phyloP scores from a whole-genome alignment of 352 stramenopile genomes.

The Globisporangium recalcitrans region DNA sequence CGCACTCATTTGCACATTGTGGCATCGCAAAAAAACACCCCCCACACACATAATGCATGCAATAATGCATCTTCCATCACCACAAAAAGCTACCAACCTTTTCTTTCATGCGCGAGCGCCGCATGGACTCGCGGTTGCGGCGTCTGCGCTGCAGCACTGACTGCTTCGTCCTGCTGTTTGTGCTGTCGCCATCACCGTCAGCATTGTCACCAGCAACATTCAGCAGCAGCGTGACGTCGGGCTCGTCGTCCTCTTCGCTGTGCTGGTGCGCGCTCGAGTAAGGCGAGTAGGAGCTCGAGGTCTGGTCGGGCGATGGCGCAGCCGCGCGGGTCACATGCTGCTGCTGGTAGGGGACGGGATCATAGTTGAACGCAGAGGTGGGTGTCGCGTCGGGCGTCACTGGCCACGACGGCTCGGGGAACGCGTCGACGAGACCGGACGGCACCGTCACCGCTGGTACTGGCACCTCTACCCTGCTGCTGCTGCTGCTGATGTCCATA shows the following conservation, averaged over 20 bases:
- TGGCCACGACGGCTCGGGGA: not conserved
- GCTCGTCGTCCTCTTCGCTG: constrained; percentile 7
- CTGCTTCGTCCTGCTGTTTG: constrained; percentile 1
- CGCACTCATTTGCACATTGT: not conserved
- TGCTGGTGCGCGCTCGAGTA: constrained; percentile 2
- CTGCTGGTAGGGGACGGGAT: not conserved
- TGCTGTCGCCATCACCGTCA: not conserved
- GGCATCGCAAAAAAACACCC: no score
- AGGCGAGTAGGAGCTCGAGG: not conserved
- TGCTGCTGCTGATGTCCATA: not conserved
- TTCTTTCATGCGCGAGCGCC: constrained; percentile 21
- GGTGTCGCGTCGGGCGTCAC: not conserved
- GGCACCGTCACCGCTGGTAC: not conserved
- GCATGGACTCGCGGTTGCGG: constrained; percentile 33
- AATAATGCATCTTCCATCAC: not conserved
- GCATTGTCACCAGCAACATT: not conserved
- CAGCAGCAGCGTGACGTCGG: not conserved
- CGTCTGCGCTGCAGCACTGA: constrained; percentile 19
- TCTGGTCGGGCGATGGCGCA: not conserved
- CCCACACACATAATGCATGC: not conserved
- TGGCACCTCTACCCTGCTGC: not conserved
- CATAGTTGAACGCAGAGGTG: not conserved
- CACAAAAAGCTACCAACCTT: constrained; percentile 14
- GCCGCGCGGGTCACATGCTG: no score
- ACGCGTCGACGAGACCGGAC: not conserved